phyloP scores from a whole-genome alignment of 192 early-diverging fungal genomes.

The Lunasporangiospora selenospora region DNA sequence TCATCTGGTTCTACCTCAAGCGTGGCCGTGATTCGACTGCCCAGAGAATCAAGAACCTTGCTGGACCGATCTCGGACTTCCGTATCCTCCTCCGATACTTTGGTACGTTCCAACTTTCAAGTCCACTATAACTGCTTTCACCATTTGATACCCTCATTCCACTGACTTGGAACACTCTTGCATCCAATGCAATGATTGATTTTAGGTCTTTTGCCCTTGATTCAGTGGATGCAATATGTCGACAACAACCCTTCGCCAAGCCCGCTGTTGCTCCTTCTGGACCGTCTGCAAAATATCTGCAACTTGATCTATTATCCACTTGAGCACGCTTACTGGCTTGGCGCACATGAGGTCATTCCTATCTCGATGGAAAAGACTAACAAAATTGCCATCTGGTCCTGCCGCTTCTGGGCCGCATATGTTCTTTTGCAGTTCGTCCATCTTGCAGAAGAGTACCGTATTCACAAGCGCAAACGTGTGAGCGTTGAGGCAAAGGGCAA shows the following conservation, averaged over 20 bases:
- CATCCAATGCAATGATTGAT: constrained; percentile 26
- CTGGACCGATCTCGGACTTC: constrained; percentile 88
- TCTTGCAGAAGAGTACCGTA: constrained; percentile 71
- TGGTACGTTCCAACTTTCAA: constrained; percentile 23
- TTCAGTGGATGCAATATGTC: constrained; percentile 83
- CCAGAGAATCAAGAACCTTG: constrained; percentile 77
- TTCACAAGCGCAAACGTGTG: constrained; percentile 57
- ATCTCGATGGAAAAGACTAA: constrained; percentile 77
- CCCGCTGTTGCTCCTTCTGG: constrained; percentile 65
- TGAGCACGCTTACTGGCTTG: constrained; percentile 97
- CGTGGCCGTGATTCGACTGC: constrained; percentile 65
- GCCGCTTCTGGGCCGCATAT: constrained; percentile 96
- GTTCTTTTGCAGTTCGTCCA: constrained; percentile 89
- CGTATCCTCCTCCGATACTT: constrained; percentile 91
- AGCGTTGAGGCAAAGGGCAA: constrained; percentile 61
- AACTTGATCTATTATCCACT: constrained; percentile 94
- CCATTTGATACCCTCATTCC: neutral
- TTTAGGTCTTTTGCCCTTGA: constrained; percentile 76
- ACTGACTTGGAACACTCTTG: neutral
- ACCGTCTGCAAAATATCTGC: constrained; percentile 87
- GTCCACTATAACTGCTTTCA: neutral
- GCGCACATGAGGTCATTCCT: constrained; percentile 81
- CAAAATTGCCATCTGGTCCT: constrained; percentile 89
- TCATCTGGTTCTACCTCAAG: constrained; percentile 79
- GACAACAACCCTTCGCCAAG: constrained; percentile 80